A percentile compares a stretch with the other conserved stretches of the same genome.
Evolutionary conservation across 2,329 filamentous ascomycete genomes (phyloP).

Genomic region (Sarocladium brachiariae): DNA sequence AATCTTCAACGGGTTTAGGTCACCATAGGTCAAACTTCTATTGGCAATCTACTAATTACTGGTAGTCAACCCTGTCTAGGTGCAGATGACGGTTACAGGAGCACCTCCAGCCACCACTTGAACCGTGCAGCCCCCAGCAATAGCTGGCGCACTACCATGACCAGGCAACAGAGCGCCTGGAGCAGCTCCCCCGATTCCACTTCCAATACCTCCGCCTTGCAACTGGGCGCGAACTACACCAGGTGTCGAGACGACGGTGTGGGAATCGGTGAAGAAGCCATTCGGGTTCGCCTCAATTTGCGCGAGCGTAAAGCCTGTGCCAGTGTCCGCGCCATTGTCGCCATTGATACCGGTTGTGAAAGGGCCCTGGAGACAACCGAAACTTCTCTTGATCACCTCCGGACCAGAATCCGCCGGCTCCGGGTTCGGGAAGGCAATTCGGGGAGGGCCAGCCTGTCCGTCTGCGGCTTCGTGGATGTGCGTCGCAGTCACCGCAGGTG

Average conservation of each 20-base stretch:
- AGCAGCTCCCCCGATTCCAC: not conserved
- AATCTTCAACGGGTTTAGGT: not conserved
- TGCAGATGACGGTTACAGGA: not conserved
- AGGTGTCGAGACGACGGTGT: slow-evolving; percentile 39
- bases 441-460: slow-evolving; percentile 41
- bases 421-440: slow-evolving; percentile 44
- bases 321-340: slow-evolving; percentile 22
- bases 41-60: too few relatives aligned
- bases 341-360: slow-evolving; percentile 26
- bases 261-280: slow-evolving; percentile 46
- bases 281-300: slow-evolving; percentile 44
- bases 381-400: slow-evolving; percentile 26
- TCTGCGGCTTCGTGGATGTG: slow-evolving; percentile 45
- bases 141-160: not conserved
- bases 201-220: slow-evolving; percentile 12
- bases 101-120: slow-evolving; percentile 1
- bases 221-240: slow-evolving; percentile 48
- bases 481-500: slow-evolving; percentile 44
- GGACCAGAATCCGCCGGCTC: slow-evolving; percentile 15
- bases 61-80: too few relatives aligned
- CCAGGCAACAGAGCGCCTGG: not conserved
- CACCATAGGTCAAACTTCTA: too few relatives aligned
- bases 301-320: slow-evolving; percentile 38
- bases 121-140: slow-evolving; percentile 1
- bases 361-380: slow-evolving; percentile 34